These are phyloP conservation scores for Colletotrichum trifolii DNA, from an alignment of 2,329 filamentous ascomycete genomes.

Conservation along the genomic window DNA sequence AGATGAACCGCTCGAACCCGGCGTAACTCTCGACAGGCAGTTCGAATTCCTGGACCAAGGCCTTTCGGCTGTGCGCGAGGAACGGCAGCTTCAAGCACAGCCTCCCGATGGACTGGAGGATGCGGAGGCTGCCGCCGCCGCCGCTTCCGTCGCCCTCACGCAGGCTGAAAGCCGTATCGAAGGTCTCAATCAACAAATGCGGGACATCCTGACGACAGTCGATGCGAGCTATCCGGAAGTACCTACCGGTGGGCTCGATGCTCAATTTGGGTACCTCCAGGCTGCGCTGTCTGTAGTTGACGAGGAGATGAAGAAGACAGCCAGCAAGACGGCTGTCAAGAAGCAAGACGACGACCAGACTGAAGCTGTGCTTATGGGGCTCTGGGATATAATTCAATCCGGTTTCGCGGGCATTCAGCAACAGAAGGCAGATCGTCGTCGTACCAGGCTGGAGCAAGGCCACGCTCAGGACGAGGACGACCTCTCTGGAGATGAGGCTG, in stretches of 20 bases:
- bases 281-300: conserved; percentile 65
- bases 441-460: conserved; percentile 66
- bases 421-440: conserved; percentile 63
- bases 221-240: conserved; percentile 65
- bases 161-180: conserved; percentile 67
- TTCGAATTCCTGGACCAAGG: conserved; percentile 78
- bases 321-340: conserved; percentile 42
- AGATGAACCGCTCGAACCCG: conserved; percentile 3
- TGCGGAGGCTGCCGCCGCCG: conserved; percentile 40
- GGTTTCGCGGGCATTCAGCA: conserved; percentile 66
- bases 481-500: conserved; percentile 70
- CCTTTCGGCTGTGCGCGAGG: conserved; percentile 68
- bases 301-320: conserved; percentile 52
- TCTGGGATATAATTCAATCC: conserved; percentile 69
- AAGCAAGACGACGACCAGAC: conserved; percentile 64
- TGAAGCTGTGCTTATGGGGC: conserved; percentile 62
- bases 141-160: conserved; percentile 42
- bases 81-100: conserved; percentile 60
- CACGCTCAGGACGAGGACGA: conserved; percentile 69
- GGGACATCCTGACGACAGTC: conserved; percentile 64
- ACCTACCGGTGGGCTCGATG: conserved; percentile 70
- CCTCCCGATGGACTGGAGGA: conserved; percentile 38
- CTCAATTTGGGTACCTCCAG: conserved; percentile 77
- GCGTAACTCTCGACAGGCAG: conserved; percentile 61
- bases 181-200: conserved; percentile 72